These are phyloP conservation scores for Aspergillus versicolor DNA, from an alignment of 2,329 filamentous ascomycete species.

Conservation along the genomic window DNA sequence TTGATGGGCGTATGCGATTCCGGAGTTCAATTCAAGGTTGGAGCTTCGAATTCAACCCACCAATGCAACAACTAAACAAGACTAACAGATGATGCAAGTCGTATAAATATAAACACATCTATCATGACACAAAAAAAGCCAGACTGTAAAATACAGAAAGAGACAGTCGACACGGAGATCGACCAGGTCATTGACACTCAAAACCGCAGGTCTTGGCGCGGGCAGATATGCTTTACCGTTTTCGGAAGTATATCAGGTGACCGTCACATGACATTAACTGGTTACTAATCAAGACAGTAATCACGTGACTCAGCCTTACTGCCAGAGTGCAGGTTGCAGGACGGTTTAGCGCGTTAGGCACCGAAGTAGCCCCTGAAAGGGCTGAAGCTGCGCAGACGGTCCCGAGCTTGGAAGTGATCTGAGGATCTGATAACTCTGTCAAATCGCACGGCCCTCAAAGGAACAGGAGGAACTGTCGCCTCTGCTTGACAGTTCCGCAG, in stretches of 20 bases:
- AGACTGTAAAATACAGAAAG: background rate
- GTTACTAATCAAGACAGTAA: background rate
- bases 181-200: background rate
- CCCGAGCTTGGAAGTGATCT: no score
- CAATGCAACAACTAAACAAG: background rate
- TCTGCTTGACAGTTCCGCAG: no score
- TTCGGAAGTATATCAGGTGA: constrained; percentile 1
- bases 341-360: no score
- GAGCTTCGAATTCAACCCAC: background rate
- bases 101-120: background rate
- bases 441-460: no score
- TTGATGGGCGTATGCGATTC: background rate
- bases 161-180: background rate
- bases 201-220: background rate
- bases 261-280: background rate
- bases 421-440: no score
- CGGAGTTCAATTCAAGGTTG: background rate
- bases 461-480: no score
- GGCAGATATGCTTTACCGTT: background rate
- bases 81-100: background rate
- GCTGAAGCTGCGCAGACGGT: no score
- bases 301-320: constrained; percentile 10
- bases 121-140: background rate
- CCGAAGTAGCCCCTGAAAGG: no score
- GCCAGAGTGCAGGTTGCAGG: background rate